Percentiles rank a stretch among this genome's conserved stretches.
Evolutionary conservation across 495 filamentous ascomycete species (phyloP).

Genomic region (Thermothielavioides terrestris): DNA sequence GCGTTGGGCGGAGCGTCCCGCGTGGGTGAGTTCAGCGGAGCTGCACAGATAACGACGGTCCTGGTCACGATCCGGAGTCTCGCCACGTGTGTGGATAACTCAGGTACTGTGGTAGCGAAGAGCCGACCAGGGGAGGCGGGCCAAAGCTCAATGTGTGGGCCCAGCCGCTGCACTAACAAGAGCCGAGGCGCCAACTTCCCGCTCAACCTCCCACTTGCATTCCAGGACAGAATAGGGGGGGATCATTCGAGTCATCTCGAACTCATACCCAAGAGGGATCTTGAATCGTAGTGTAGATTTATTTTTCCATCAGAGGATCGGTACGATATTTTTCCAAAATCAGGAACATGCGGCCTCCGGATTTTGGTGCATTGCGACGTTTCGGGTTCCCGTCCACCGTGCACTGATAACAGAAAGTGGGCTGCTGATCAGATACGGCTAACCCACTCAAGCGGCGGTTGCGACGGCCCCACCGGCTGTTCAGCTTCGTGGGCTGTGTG

Average conservation of each 20-base stretch:
- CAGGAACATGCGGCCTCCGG: background rate
- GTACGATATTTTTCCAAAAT: background rate
- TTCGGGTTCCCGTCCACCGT: background rate
- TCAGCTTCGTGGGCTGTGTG: too few species aligned
- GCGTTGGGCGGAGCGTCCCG: too few species aligned
- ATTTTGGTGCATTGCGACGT: background rate
- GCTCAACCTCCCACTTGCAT: too few species aligned
- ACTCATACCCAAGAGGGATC: too few species aligned
- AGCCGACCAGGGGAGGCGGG: background rate
- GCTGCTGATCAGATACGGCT: constrained; percentile 6
- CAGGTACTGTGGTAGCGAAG: too few species aligned
- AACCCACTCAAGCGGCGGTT: background rate
- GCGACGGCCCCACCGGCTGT: background rate
- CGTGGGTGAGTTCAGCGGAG: background rate
- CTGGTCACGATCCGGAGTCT: background rate
- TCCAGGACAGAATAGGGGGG: too few species aligned
- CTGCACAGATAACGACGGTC: constrained; percentile 1
- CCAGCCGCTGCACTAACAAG: background rate
- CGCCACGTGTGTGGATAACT: constrained; percentile 6
- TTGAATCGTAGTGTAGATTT: too few species aligned
- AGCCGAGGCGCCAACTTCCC: background rate
- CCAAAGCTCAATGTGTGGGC: background rate
- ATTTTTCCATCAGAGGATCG: too few species aligned
- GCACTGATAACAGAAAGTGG: constrained; percentile 15
- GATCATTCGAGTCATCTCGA: too few species aligned